A percentile compares a stretch with the other conserved stretches of the same genome.
These are phyloP conservation scores for Botryotinia calthae DNA, from an alignment of 2,329 filamentous ascomycete species.

Conservation along the genomic window DNA sequence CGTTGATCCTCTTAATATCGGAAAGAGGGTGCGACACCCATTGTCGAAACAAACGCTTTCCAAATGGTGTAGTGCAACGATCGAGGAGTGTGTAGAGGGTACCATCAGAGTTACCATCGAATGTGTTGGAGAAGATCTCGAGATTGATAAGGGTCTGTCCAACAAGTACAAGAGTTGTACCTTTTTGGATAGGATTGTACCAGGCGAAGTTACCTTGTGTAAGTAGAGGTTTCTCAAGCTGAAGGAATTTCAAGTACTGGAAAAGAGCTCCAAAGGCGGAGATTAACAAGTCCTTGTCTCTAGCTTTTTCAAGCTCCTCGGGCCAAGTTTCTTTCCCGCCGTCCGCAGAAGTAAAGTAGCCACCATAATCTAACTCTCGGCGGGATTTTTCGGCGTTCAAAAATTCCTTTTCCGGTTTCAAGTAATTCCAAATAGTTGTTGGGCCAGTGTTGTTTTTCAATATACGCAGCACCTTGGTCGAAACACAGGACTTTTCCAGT, in stretches of 20 bases:
- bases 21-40: conserved; percentile 97
- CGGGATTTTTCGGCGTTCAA: conserved; percentile 81
- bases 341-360: conserved; percentile 69
- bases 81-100: conserved; percentile 91
- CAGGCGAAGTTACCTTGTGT: conserved; percentile 87
- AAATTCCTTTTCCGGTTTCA: conserved; percentile 86
- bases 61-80: conserved; percentile 92
- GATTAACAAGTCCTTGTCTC: conserved; percentile 79
- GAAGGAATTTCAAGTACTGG: conserved; percentile 81
- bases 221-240: conserved; percentile 82
- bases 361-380: conserved; percentile 74
- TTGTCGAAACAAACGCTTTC: conserved; percentile 91
- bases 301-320: conserved; percentile 65
- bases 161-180: conserved; percentile 85
- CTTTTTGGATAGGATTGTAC: conserved; percentile 90
- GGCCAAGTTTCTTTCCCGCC: conserved; percentile 68
- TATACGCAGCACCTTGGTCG: conserved; percentile 85
- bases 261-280: conserved; percentile 87
- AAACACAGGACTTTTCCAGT: conserved; percentile 82
- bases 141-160: conserved; percentile 96
- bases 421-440: conserved; percentile 91
- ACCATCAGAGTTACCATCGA: conserved; percentile 79
- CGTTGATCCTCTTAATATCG: conserved; percentile 84
- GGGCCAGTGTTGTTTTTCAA: conserved; percentile 93
- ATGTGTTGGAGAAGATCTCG: conserved; percentile 93